These are phyloP conservation scores for Colletotrichum melonis DNA, from an alignment of 2,329 filamentous ascomycete species.

Conservation along the genomic window DNA sequence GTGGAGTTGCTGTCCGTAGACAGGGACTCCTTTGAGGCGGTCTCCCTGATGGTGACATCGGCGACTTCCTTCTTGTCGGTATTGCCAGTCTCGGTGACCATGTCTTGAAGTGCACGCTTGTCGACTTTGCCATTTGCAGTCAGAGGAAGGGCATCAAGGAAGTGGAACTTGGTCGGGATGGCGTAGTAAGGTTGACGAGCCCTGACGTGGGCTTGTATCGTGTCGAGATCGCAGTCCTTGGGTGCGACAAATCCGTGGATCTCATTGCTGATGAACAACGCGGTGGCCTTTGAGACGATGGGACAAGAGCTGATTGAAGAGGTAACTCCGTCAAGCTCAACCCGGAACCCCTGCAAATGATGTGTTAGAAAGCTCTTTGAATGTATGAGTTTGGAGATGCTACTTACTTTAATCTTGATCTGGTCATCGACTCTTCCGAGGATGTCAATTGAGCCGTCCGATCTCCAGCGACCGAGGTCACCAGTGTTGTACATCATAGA, in stretches of 20 bases:
- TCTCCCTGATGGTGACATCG: slow-evolving; percentile 9
- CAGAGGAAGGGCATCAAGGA: slow-evolving; percentile 57
- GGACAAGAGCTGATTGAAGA: slow-evolving; percentile 58
- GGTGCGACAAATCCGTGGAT: slow-evolving; percentile 60
- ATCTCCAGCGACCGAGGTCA: slow-evolving; percentile 66
- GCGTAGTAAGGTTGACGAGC: slow-evolving; percentile 66
- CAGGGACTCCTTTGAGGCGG: slow-evolving; percentile 9
- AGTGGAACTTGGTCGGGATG: slow-evolving; percentile 58
- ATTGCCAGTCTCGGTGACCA: slow-evolving; percentile 39
- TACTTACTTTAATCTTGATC: slow-evolving; percentile 59
- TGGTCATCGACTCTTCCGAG: slow-evolving; percentile 70
- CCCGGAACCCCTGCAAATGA: slow-evolving; percentile 59
- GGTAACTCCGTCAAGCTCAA: slow-evolving; percentile 69
- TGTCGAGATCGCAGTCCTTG: slow-evolving; percentile 45
- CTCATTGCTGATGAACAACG: slow-evolving; percentile 57
- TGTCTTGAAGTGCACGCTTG: slow-evolving; percentile 56
- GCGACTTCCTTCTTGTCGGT: background rate
- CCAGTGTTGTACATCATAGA: slow-evolving; percentile 70
- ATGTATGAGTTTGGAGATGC: background rate
- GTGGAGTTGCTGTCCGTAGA: slow-evolving; percentile 5
- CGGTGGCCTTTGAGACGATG: slow-evolving; percentile 58
- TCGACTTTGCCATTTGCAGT: slow-evolving; percentile 69
- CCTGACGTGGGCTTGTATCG: slow-evolving; percentile 51
- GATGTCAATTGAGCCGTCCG: slow-evolving; percentile 64
- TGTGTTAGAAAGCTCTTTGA: background rate